Evolutionary conservation across 805 yeast genomes (phyloP), one percentile per base, ranked within the genome.

Genomic region (Lachancea meyersii): DNA sequence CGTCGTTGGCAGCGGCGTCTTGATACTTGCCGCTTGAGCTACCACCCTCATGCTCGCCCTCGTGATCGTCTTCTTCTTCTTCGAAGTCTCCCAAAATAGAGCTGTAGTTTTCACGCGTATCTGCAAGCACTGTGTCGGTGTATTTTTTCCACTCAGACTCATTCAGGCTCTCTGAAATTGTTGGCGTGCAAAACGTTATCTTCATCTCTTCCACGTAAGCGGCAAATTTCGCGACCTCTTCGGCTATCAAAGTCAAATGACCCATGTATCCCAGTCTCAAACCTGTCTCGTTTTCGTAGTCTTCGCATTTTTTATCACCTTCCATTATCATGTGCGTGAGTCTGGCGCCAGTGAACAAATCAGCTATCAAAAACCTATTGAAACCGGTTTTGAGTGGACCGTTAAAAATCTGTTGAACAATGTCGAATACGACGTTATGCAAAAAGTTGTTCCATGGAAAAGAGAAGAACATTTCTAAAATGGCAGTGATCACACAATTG

Each of bases 241-340:
- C 98, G 35, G 96, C 89, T 40, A 93, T 86, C 31, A 93, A 69
- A 3, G 95, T 87, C 47, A 93, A 65, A 61, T 93, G 98, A 20
- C 98, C 98, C 89, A 91, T 89, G 60, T 91, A 93, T 0, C 98
- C 98, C 18, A 93, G 76, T 43, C 97, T 71, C 11, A 86, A 75
- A 13, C 78, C 78, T 3, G 73, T 72, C 38, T 64, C 69, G 48
- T 72, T 73, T 58, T 87, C 88, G 48, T 79, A 73, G 44, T 74
- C 77, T 26, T 69, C 67, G 51, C 85, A 80, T 36, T 70, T 69
- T 37, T 67, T 65, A 50, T 83, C 83, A 2, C 91, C 87, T 30
- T 75, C 70, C 31, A 83, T 77, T 38, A 84, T 82, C 40, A 76
- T 61, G 46, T 75, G 71, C 1, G 89, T 82, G 38, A 84, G 76